These are phyloP conservation scores for Hysterium pulicare DNA, from an alignment of 2,329 filamentous ascomycete species.

Conservation along the genomic window DNA sequence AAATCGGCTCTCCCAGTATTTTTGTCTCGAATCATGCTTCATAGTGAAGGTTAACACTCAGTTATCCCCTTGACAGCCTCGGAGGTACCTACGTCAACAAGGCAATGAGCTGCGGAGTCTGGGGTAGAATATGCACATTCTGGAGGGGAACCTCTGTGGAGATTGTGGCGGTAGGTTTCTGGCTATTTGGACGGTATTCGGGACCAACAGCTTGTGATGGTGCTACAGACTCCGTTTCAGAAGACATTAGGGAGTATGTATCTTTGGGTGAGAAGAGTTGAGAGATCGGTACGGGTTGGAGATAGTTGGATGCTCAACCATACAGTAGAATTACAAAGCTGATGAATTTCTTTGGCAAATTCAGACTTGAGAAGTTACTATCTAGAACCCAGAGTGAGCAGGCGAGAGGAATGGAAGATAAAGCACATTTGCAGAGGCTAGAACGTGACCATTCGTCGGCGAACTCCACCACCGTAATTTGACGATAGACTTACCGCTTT, in stretches of 20 bases:
- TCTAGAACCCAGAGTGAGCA: no score
- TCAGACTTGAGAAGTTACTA: no score
- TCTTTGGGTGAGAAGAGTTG: constrained; percentile 1
- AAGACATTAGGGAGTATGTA: constrained; percentile 4
- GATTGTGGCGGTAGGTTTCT: constrained; percentile 84
- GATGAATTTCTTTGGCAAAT: no score
- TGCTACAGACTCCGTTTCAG: constrained; percentile 26
- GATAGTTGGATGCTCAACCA: no score
- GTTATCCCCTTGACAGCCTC: constrained; percentile 4
- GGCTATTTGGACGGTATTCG: constrained; percentile 68
- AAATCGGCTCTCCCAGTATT: constrained; percentile 90
- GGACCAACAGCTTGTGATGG: constrained; percentile 69
- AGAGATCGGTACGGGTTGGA: no score
- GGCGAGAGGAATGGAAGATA: constrained; percentile 7
- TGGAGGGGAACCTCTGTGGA: constrained; percentile 77
- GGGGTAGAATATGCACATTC: constrained; percentile 85
- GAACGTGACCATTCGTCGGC: no score
- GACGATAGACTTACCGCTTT: no score
- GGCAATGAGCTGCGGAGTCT: constrained; percentile 95
- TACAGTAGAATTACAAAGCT: no score
- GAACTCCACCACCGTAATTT: constrained; percentile 22
- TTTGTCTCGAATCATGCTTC: constrained; percentile 85
- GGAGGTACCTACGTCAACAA: constrained; percentile 78
- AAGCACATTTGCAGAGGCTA: no score
- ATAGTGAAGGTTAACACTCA: neutral